Evolutionary conservation across 2,329 filamentous ascomycete genomes (phyloP).

Genomic region (Epichloe festucae): DNA sequence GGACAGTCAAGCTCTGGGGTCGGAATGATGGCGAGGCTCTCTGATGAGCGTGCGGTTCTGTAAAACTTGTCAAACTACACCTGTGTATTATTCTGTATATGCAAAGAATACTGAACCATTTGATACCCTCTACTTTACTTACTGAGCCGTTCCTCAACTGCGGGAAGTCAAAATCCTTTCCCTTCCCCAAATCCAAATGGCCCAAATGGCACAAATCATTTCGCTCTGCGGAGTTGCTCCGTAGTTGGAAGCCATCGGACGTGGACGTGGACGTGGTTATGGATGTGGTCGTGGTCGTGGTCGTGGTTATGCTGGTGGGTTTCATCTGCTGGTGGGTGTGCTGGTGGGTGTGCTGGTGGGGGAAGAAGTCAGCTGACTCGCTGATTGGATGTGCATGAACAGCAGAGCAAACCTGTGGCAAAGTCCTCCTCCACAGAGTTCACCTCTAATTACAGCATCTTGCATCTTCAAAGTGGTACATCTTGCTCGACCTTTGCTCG

Average conservation of each 20-base stretch:
- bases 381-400: neutral
- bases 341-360: neutral
- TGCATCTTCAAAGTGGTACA: neutral
- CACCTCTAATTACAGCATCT: neutral
- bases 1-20: conserved; percentile 93
- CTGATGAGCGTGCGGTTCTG: conserved; percentile 14
- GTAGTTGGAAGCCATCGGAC: no score
- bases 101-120: neutral
- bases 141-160: neutral
- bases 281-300: no score
- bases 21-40: conserved; percentile 58
- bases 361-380: conserved; percentile 2
- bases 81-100: neutral
- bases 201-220: no score
- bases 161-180: neutral
- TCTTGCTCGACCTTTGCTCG: neutral
- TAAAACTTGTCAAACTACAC: neutral
- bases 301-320: no score
- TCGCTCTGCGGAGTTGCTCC: no score
- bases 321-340: neutral
- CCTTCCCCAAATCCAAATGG: no score
- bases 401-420: neutral
- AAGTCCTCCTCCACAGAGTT: neutral
- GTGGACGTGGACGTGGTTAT: no score
- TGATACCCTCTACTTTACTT: neutral